phyloP scores from a whole-genome alignment of 2,329 filamentous ascomycete species.

The Cladosporium colombiae region DNA sequence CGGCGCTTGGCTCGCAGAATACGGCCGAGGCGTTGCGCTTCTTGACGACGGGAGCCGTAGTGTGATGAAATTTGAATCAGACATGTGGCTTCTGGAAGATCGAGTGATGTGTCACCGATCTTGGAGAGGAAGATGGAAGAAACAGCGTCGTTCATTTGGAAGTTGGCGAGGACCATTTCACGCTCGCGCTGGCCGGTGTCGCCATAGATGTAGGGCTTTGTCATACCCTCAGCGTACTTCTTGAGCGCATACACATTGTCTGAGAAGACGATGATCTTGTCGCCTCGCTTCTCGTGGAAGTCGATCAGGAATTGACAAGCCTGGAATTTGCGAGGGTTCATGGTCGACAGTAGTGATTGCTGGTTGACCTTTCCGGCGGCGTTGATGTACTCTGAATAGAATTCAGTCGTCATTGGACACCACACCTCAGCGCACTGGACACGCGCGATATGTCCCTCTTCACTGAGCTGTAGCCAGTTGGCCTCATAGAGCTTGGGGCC shows the following conservation, averaged over 20 bases:
- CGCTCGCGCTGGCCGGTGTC: conserved; percentile 84
- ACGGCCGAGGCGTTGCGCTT: conserved; percentile 88
- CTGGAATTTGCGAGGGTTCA: conserved; percentile 97
- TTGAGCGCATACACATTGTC: conserved; percentile 94
- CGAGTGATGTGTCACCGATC: conserved; percentile 97
- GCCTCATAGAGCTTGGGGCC: conserved; percentile 97
- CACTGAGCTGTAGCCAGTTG: conserved; percentile 98
- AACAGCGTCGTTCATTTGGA: conserved; percentile 86
- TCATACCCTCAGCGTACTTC: conserved; percentile 78
- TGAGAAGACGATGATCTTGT: conserved; percentile 98
- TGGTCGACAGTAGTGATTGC: conserved; percentile 77
- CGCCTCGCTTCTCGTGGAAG: conserved; percentile 89
- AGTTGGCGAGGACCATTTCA: conserved; percentile 84
- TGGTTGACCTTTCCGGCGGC: conserved; percentile 63
- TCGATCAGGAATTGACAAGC: conserved; percentile 98
- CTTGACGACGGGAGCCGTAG: conserved; percentile 93
- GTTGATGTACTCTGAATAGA: conserved; percentile 89
- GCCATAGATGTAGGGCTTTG: conserved; percentile 89
- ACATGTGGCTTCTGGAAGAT: conserved; percentile 93
- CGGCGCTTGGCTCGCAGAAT: conserved; percentile 92
- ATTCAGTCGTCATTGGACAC: conserved; percentile 99
- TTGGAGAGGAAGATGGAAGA: conserved; percentile 96
- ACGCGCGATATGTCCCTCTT: conserved; percentile 93
- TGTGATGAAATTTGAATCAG: conserved; percentile 97
- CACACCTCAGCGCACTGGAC: conserved; percentile 98